Evolutionary conservation across 441 rosid genomes (phyloP).

Genomic region (Populus hybrid): DNA sequence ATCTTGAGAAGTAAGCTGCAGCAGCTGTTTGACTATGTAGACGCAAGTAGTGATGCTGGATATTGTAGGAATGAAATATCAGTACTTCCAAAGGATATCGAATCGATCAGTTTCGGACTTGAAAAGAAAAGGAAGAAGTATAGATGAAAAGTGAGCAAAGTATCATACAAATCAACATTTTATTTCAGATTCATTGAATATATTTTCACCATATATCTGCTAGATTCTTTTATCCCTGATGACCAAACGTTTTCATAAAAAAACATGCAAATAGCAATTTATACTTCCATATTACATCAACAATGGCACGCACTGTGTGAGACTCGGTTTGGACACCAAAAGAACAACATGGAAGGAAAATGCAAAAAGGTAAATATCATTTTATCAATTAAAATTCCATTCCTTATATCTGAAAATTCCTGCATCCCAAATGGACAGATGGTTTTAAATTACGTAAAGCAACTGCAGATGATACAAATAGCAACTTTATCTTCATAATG

Average conservation of each 20-base stretch:
- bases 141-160: neutral
- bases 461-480: neutral
- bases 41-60: slow-evolving; percentile 63
- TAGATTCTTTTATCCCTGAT: neutral
- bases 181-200: neutral
- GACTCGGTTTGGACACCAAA: neutral
- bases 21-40: slow-evolving; percentile 56
- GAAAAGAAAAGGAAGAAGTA: neutral
- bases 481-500: neutral
- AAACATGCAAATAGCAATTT: neutral
- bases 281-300: neutral
- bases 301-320: neutral
- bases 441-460: neutral
- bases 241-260: neutral
- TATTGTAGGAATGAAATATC: neutral
- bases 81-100: neutral
- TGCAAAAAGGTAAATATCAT: neutral
- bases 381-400: neutral
- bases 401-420: neutral
- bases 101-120: neutral
- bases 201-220: neutral
- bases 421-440: neutral
- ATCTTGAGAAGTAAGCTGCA: slow-evolving; percentile 55
- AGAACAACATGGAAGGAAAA: neutral
- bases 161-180: neutral